Conservation (phyloP, 148 eudicot genomes). For the Fagopyrum tataricum region DNA sequence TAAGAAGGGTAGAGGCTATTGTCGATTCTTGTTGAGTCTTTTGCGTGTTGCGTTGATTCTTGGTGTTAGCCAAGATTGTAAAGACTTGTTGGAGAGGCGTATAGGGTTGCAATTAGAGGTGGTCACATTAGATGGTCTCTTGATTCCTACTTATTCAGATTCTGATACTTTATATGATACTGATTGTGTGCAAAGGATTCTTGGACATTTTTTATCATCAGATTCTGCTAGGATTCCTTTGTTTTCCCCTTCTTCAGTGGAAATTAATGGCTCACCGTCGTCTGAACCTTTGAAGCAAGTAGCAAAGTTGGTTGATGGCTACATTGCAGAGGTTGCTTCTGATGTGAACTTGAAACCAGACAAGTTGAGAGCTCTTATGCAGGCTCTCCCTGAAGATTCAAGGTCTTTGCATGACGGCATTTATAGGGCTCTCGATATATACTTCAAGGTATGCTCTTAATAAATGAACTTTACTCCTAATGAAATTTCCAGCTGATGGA, state of each 20-base stretch:
- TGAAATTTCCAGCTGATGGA: neutral
- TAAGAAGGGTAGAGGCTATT: slow-evolving; percentile 70
- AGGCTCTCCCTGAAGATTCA: slow-evolving; percentile 78
- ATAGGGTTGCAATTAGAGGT: slow-evolving; percentile 80
- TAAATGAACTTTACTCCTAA: neutral
- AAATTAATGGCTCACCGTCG: slow-evolving; percentile 44
- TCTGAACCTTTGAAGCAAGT: slow-evolving; percentile 56
- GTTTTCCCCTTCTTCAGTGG: slow-evolving; percentile 50
- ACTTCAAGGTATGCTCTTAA: slow-evolving; percentile 61
- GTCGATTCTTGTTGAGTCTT: slow-evolving; percentile 74
- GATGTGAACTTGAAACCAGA: slow-evolving; percentile 85
- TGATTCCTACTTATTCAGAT: slow-evolving; percentile 81
- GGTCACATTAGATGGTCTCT: slow-evolving; percentile 64
- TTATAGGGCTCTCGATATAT: slow-evolving; percentile 83
- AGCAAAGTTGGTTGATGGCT: slow-evolving; percentile 69
- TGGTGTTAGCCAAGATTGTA: slow-evolving; percentile 53
- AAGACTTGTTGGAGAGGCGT: slow-evolving; percentile 65
- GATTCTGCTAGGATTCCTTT: slow-evolving; percentile 25
- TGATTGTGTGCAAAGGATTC: slow-evolving; percentile 73
- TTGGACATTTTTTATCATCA: slow-evolving; percentile 50
- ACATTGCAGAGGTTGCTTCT: slow-evolving; percentile 92
- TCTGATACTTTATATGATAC: slow-evolving; percentile 73
- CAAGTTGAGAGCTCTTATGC: slow-evolving; percentile 60
- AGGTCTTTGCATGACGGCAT: slow-evolving; percentile 89
- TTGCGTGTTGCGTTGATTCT: slow-evolving; percentile 78